Evolutionary conservation across 768 basidiomycete genomes (phyloP), one percentile per base, ranked within the genome.

Genomic region (Leccinum longicurvipes): DNA sequence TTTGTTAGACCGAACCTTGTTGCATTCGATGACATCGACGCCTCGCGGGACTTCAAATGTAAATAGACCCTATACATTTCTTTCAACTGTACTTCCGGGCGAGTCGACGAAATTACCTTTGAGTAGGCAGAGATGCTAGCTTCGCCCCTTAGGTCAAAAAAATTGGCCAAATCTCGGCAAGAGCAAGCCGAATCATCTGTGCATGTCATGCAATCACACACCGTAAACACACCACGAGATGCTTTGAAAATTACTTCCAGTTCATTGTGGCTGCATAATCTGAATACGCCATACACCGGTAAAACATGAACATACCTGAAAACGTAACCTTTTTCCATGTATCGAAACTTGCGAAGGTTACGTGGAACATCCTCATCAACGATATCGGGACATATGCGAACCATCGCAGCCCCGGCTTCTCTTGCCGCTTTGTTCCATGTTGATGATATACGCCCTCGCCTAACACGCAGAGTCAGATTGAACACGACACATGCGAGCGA

Each of bases 11-110:
- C 74, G 47, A 62, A 83, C 86, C 64, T 77, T 71, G 58, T 87
- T 89, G 57, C 87, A 89, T 65, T 89, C 87, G 6, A 87, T 75
- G 11, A 85, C 81, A 47, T 84, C 81, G 1, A 70, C 62, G 0
- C 81, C 81, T 14, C 65, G 72, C 24, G 67, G 68, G 1, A 73
- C 52, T 10, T 72, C 67, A 60, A 83, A 81, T 2, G 69, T 68
- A 61, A 81, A 85, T 7, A 81, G 63, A 19, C 81, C 78, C 85
- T 87, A 47, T 9, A 42, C 23, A 21, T 36, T 6, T 50, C 25
- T 24, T 46, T 60, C 12, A 66, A 47, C 7, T 17, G 10, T 45
- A 42, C 47, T 27, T 29, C 6, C 8, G 24, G 28, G 24, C 3
- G 21, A 23, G 17, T 24, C 23, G 12, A 46, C 0, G 36, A 12